Percentiles rank a stretch among this genome's conserved stretches.
phyloP scores from a whole-genome alignment of 129 eudicot genomes.

The Flaveria trinervia region DNA sequence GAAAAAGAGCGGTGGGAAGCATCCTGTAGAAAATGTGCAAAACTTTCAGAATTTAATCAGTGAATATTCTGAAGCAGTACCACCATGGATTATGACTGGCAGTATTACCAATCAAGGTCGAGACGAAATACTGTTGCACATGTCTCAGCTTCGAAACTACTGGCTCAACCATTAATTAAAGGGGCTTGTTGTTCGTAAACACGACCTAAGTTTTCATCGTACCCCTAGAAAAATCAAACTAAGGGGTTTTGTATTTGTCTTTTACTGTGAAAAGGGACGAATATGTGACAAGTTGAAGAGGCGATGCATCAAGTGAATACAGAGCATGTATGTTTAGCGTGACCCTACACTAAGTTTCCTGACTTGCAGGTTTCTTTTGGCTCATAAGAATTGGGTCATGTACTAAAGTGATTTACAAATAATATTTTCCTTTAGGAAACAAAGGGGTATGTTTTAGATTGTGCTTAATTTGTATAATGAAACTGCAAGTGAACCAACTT shows the following conservation, averaged over 20 bases:
- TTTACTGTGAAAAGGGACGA: too few species aligned
- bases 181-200: too few species aligned
- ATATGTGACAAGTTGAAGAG: too few species aligned
- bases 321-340: too few species aligned
- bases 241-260: too few species aligned
- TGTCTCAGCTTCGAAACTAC: slow-evolving; percentile 88
- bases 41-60: slow-evolving; percentile 70
- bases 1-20: slow-evolving; percentile 94
- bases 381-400: background rate
- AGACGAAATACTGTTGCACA: slow-evolving; percentile 87
- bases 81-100: slow-evolving; percentile 99
- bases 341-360: background rate
- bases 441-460: background rate
- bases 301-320: too few species aligned
- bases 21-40: slow-evolving; percentile 84
- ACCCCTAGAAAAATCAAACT: too few species aligned
- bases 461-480: background rate
- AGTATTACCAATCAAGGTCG: slow-evolving; percentile 95
- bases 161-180: slow-evolving; percentile 76
- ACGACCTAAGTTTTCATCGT: too few species aligned
- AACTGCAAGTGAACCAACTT: background rate
- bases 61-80: slow-evolving; percentile 66
- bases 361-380: background rate
- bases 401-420: background rate
- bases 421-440: background rate